phyloP scores from a whole-genome alignment of 805 yeast genomes.

The Schwanniomyces pseudopolymorphus region DNA sequence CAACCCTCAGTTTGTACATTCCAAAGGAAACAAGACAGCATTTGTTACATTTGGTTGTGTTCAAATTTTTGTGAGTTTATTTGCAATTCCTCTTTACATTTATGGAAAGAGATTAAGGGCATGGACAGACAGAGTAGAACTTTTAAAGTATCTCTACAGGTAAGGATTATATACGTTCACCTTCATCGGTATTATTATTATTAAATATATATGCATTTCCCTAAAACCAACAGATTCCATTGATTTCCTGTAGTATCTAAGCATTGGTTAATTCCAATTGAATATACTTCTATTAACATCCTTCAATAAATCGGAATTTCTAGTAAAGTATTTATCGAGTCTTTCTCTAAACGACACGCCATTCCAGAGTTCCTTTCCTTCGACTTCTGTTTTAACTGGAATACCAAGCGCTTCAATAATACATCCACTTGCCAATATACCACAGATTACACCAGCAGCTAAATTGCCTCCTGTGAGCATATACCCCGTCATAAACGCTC shows the following conservation, averaged over 20 bases:
- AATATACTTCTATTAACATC: conserved; percentile 2
- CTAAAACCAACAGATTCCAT: neutral
- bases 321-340: conserved; percentile 35
- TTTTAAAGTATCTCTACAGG: conserved; percentile 37
- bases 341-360: conserved; percentile 48
- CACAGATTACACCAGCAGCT: conserved; percentile 59
- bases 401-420: conserved; percentile 81
- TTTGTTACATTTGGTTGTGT: conserved; percentile 54
- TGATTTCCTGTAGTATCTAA: neutral
- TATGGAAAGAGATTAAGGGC: conserved; percentile 52
- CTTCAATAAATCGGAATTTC: conserved; percentile 11
- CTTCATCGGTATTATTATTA: too few species aligned
- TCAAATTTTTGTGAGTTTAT: conserved; percentile 47
- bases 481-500: conserved; percentile 53
- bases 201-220: neutral
- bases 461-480: conserved; percentile 47
- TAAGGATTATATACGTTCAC: neutral
- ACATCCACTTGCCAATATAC: conserved; percentile 75
- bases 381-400: conserved; percentile 41
- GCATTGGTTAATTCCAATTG: conserved; percentile 5
- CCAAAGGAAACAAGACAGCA: conserved; percentile 43
- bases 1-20: conserved; percentile 45
- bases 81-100: conserved; percentile 51
- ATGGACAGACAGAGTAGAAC: conserved; percentile 51
- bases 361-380: conserved; percentile 56